A percentile compares a stretch with the other conserved stretches of the same genome.
phyloP scores from a whole-genome alignment of 176 grass and related monocot species.

The Avena sativa region DNA sequence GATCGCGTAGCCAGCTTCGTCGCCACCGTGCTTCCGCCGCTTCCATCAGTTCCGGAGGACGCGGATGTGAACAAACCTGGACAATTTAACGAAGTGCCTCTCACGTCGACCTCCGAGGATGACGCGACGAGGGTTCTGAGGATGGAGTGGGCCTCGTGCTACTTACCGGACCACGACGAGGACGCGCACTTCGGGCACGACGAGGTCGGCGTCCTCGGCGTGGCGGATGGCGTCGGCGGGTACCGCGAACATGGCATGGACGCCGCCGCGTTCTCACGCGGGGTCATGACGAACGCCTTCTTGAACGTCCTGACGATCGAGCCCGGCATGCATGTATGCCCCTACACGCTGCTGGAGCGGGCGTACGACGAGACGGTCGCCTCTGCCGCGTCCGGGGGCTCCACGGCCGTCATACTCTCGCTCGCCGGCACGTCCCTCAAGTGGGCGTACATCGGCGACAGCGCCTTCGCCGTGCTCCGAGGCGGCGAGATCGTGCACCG shows the following conservation, averaged over 20 bases:
- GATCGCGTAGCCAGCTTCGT: neutral
- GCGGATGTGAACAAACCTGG: neutral
- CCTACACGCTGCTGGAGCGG: neutral
- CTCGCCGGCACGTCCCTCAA: neutral
- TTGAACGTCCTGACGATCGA: neutral
- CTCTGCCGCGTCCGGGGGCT: neutral
- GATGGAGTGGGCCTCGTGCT: slow-evolving; percentile 23
- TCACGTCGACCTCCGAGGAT: neutral
- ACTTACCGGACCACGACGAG: slow-evolving; percentile 20
- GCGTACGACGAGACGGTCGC: neutral
- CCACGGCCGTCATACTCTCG: slow-evolving; percentile 31
- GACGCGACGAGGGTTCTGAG: neutral
- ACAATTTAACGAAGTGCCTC: neutral
- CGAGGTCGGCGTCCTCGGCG: slow-evolving; percentile 11
- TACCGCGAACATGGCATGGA: neutral
- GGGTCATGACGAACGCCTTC: slow-evolving; percentile 23
- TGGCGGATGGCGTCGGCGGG: slow-evolving; percentile 54
- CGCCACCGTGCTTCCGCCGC: neutral
- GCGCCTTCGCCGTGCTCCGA: slow-evolving; percentile 25
- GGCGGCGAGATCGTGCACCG: neutral
- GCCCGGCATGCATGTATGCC: slow-evolving; percentile 8
- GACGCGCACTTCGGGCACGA: slow-evolving; percentile 41
- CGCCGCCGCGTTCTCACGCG: slow-evolving; percentile 37
- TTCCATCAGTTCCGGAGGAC: neutral
- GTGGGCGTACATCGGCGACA: slow-evolving; percentile 44